Evolutionary conservation across 1,139 yeast species (phyloP).

Genomic region (Pichia sp.): DNA sequence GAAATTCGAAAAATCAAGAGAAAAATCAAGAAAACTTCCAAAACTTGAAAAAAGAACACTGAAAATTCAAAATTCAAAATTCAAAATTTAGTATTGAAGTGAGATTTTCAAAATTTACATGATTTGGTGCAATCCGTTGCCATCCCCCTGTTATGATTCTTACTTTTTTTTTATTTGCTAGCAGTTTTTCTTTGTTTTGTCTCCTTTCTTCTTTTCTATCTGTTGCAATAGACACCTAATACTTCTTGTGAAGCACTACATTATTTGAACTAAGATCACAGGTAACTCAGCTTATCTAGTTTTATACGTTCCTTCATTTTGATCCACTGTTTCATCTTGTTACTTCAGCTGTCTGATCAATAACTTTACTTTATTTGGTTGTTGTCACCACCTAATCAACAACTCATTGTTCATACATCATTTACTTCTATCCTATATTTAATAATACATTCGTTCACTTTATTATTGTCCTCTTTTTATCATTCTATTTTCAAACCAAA

Average conservation of each 20-base stretch:
- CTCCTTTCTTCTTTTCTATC: not conserved
- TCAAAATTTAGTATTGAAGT: too few relatives aligned
- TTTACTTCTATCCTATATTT: not conserved
- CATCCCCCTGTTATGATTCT: not conserved
- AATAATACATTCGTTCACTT: not conserved
- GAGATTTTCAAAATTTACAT: not conserved
- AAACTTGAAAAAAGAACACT: too few relatives aligned
- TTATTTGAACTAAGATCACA: not conserved
- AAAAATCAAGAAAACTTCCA: too few relatives aligned
- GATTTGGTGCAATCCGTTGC: not conserved
- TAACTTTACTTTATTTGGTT: not conserved
- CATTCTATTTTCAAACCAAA: not conserved
- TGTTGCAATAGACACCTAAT: not conserved
- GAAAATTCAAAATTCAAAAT: too few relatives aligned
- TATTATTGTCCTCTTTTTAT: not conserved
- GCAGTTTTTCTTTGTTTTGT: not conserved
- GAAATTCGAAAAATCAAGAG: too few relatives aligned
- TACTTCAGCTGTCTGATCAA: not conserved
- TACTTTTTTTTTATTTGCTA: not conserved
- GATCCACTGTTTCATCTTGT: not conserved
- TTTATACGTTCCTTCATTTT: not conserved
- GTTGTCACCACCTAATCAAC: not conserved
- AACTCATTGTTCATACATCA: not conserved
- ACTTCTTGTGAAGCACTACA: not conserved
- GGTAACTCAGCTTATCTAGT: not conserved